phyloP scores from a whole-genome alignment of 179 eudicot genomes.

The Patellifolia procumbens region DNA sequence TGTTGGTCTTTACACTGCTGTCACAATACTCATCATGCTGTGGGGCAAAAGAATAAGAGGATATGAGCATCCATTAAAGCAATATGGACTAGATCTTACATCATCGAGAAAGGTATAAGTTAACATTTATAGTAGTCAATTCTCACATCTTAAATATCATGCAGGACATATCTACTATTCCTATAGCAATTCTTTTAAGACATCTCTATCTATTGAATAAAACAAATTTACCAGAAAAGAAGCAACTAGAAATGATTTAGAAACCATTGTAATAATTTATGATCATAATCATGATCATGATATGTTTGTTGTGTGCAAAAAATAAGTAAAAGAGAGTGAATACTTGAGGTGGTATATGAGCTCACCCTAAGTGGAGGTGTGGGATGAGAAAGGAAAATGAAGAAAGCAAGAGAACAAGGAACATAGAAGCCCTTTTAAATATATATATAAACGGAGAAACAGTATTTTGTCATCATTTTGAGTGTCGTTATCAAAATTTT shows the following conservation, averaged over 20 bases:
- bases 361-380: background rate
- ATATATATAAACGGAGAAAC: no score
- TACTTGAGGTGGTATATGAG: constrained; percentile 5
- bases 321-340: background rate
- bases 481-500: background rate
- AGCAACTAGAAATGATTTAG: background rate
- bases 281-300: background rate
- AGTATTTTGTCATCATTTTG: background rate
- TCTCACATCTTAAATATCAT: background rate
- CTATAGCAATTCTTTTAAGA: background rate
- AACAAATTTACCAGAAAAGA: background rate
- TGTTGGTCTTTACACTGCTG: constrained; percentile 73
- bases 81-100: constrained; percentile 75
- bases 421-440: background rate
- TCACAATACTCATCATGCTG: constrained; percentile 58
- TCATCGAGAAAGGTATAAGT: constrained; percentile 63
- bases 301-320: constrained; percentile 5
- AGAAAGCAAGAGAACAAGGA: background rate
- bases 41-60: constrained; percentile 96
- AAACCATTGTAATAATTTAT: background rate
- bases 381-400: background rate
- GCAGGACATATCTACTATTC: background rate
- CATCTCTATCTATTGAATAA: background rate
- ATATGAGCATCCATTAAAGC: constrained; percentile 69
- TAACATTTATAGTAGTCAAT: background rate